Evolutionary conservation across 2,329 filamentous ascomycete species (phyloP).

Genomic region (Penicillium hesseltinei): DNA sequence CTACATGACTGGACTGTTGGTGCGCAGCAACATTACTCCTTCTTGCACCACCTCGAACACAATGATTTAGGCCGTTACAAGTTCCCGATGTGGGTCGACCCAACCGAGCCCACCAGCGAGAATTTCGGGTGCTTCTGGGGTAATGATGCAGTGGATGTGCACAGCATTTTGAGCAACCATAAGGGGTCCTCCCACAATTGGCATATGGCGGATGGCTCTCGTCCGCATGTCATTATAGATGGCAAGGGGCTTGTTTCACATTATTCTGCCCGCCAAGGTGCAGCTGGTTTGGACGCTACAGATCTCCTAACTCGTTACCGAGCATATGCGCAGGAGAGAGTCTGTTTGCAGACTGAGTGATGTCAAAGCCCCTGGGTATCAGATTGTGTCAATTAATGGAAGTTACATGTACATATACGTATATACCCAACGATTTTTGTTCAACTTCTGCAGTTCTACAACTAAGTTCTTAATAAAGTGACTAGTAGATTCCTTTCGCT

Average conservation of each 20-base stretch:
- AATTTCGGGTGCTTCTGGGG: slow-evolving; percentile 57
- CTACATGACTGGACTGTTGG: slow-evolving; percentile 53
- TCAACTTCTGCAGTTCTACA: background rate
- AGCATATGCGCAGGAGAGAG: slow-evolving; percentile 53
- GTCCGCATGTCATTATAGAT: slow-evolving; percentile 48
- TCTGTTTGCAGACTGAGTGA: slow-evolving; percentile 40
- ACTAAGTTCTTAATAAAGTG: too few species aligned
- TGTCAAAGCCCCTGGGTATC: background rate
- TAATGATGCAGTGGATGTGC: slow-evolving; percentile 50
- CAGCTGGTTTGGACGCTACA: slow-evolving; percentile 48
- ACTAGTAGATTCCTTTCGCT: background rate
- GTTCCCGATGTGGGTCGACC: slow-evolving; percentile 49
- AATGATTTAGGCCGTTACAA: slow-evolving; percentile 49
- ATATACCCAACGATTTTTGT: background rate
- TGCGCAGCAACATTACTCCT: slow-evolving; percentile 46
- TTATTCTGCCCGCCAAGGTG: slow-evolving; percentile 49
- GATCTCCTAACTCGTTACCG: slow-evolving; percentile 56
- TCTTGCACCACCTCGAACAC: slow-evolving; percentile 52
- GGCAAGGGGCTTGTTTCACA: slow-evolving; percentile 55
- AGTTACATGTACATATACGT: background rate
- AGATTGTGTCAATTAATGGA: background rate
- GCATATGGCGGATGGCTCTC: slow-evolving; percentile 31
- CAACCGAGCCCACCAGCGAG: slow-evolving; percentile 52
- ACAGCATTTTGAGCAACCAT: slow-evolving; percentile 44
- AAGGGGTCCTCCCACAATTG: slow-evolving; percentile 38